Evolutionary conservation across 768 basidiomycete genomes (phyloP).

Genomic region (Trichaptum fuscoviolaceum): DNA sequence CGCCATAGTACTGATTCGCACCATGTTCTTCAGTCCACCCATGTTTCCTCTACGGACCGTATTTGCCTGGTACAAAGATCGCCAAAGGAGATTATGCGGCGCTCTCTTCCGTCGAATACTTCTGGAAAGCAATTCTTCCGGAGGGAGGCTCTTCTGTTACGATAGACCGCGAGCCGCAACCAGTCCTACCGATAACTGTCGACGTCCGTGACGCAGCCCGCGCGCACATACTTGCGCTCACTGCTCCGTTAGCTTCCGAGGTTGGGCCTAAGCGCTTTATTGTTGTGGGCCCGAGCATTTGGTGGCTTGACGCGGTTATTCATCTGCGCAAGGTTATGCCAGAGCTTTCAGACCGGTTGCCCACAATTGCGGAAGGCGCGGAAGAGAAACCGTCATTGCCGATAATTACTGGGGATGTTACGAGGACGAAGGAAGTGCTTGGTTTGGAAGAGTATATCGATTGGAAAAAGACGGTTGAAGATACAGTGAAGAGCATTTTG

Average conservation of each 20-base stretch:
- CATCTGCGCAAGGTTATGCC: not conserved
- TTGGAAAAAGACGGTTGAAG: constrained; percentile 1
- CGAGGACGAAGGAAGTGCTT: not conserved
- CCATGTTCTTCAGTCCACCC: constrained; percentile 28
- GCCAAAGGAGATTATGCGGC: constrained; percentile 23
- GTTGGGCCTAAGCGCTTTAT: constrained; percentile 27
- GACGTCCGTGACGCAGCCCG: constrained; percentile 28
- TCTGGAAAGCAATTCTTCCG: constrained; percentile 16
- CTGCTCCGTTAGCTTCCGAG: constrained; percentile 18
- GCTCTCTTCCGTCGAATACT: constrained; percentile 23
- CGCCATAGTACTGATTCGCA: not conserved
- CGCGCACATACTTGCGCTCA: constrained; percentile 26
- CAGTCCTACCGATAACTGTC: constrained; percentile 6
- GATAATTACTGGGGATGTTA: not conserved
- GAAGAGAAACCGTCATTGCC: not conserved
- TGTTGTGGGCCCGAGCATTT: constrained; percentile 10
- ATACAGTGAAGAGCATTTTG: not conserved
- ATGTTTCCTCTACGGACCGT: constrained; percentile 32
- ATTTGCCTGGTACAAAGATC: constrained; percentile 23
- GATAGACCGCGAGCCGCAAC: constrained; percentile 6
- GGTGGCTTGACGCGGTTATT: not conserved
- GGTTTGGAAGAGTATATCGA: not conserved
- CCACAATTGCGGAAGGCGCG: not conserved
- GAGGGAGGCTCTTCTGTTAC: not conserved
- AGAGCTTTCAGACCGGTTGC: not conserved